Base-by-base conservation (phyloP, 108 stramenopile genomes). In the Seminavis robusta region DNA sequence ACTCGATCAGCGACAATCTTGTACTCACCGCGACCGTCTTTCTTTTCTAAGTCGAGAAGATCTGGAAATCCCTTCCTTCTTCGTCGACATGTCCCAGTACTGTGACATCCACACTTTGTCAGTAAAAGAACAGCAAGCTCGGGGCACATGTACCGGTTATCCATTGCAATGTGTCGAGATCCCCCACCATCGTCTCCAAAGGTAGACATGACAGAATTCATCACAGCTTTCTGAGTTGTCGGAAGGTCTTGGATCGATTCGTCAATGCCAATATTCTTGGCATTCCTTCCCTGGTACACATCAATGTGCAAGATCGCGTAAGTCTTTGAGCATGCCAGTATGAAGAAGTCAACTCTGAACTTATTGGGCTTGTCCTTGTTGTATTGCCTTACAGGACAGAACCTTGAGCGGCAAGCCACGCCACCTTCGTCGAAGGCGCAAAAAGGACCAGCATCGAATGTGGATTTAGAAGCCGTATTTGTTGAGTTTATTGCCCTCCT, bases 291-390 rank as follows among this genome's bases (percentile, higher is more conserved):
- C 32, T 62, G 51, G 13, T 62, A 52, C 1, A 62, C 33, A 26
- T 62, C 50, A 13, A 52, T 2, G 52, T 62, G 39, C 3, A 42
- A 19, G n/a, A 52, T 62, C 33, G 47, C 47, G 24, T 52, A 52
- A 25, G 36, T 38, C 4, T 13, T 2, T 30, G 42, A 54, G 17
- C 8, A 30, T 11, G 15, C 19, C 27, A 26, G 17, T 8, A 49
- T 32, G 33, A 13, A 47, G 15, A 62, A 62, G 21, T 55, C 54
- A 8, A 55, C 54, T 7, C 37, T 9, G 4, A 52, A 62, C 24
- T 62, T 62, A 6, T 62, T 15, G 9, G 61, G 61, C 31, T 62
- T 62, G 51, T 52, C 51, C 33, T 62, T 62, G 36, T 52, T 62
- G 61, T 52, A 62, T 38, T 62, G 51, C 6, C 50, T 31, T 3